A percentile compares a stretch with the other conserved stretches of the same genome.
Conservation (phyloP, 2,329 filamentous ascomycete species). For the Blastomyces parvus region DNA sequence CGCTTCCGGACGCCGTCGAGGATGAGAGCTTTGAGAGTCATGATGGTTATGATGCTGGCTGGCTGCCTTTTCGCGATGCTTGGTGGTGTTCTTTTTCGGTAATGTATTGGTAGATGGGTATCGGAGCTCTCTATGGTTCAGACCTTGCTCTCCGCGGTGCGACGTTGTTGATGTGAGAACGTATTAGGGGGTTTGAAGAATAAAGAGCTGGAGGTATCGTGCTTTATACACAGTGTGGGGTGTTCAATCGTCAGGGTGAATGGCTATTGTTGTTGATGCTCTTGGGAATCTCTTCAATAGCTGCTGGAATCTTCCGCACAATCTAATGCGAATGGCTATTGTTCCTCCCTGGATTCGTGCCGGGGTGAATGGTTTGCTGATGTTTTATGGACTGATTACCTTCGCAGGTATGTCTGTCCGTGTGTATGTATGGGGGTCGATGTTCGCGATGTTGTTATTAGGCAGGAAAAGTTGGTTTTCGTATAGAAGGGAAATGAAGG, state of each 20-base stretch:
- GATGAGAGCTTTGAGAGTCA: conserved; percentile 16
- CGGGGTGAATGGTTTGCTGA: neutral
- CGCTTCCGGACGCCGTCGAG: conserved; percentile 18
- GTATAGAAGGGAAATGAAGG: neutral
- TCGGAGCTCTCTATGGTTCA: neutral
- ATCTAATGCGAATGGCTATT: neutral
- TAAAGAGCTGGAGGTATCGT: neutral
- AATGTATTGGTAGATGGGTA: neutral
- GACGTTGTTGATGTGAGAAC: neutral
- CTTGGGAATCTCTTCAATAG: neutral
- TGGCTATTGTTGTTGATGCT: neutral
- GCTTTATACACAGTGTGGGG: neutral
- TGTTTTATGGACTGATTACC: neutral
- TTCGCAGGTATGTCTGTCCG: neutral
- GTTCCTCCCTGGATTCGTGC: neutral
- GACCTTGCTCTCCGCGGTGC: neutral
- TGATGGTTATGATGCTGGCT: conserved; percentile 4
- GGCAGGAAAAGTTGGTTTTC: neutral
- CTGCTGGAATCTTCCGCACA: neutral
- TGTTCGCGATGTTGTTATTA: neutral
- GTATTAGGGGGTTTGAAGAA: neutral
- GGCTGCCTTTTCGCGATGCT: neutral
- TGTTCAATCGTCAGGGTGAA: neutral
- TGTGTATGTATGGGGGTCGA: neutral
- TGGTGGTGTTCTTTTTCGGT: neutral